Evolutionary conservation across 768 basidiomycete species (phyloP), one percentile per base, ranked within the genome.

Genomic region (Cystofilobasidium macerans): DNA sequence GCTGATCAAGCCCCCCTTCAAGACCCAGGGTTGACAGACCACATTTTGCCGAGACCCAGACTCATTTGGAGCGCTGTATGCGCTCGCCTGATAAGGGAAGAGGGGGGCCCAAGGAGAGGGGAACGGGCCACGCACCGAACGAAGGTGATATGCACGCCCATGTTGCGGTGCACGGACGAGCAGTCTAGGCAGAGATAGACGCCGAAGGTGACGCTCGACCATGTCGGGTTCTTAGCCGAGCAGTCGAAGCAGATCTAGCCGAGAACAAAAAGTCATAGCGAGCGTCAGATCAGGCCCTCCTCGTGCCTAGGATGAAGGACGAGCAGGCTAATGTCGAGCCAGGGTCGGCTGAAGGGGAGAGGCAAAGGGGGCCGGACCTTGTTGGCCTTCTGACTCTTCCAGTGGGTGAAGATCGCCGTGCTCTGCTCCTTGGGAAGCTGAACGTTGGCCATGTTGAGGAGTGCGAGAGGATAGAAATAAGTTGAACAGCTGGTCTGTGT

Each of bases 171-270:
- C 18, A 87, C 79, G 70, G 87, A 88, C 6, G 94, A 98, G 80
- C 95, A 99, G 67, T 99, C 93, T 36, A 98, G 80, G 74, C 95
- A 99, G 73, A 99, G 92, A 77, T 98, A 98, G 18, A 98, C 85
- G 38, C 90, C 94, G 74, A 87, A 99, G 0, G 91, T 93, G 26
- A 95, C 90, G 69, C 89, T 92, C 4, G 92, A 86, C 95, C 94
- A 98, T 36, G 92, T 95, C 54, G 94, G 94, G 78, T 95, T 95
- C 72, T 91, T 86, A 56, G 93, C 92, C 72, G 83, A 82, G 75
- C 94, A 97, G 76, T 98, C 94, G 72, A 95, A 95, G 78, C 94
- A 98, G 74, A 82, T 80, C 88, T 89, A 53, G n/a, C n/a, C n/a
- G n/a, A n/a, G n/a, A n/a, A n/a, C n/a, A n/a, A n/a, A n/a, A n/a